phyloP scores from a whole-genome alignment of 495 filamentous ascomycete genomes.

The Neurospora cerealis region DNA sequence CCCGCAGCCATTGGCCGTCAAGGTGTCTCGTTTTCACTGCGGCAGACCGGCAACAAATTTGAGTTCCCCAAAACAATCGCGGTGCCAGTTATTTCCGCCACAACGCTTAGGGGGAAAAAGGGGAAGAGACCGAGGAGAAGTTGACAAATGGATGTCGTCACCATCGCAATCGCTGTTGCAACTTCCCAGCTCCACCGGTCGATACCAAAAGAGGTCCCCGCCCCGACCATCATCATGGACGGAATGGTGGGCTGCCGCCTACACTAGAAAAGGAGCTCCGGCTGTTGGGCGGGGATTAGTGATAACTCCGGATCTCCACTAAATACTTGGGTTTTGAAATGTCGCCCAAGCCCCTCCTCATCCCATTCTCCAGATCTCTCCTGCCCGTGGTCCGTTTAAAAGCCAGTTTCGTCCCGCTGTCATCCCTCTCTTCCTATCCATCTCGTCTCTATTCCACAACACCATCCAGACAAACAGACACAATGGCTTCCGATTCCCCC shows the following conservation, averaged over 20 bases:
- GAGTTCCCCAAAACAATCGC: slow-evolving; percentile 2
- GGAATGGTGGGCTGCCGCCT: background rate
- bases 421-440: background rate
- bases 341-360: background rate
- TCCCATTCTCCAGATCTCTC: background rate
- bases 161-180: slow-evolving; percentile 11
- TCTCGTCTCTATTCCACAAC: background rate
- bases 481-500: slow-evolving; percentile 11
- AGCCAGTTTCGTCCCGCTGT: background rate
- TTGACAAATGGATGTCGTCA: slow-evolving; percentile 16
- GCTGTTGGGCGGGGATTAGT: background rate
- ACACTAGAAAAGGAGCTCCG: background rate
- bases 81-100: background rate
- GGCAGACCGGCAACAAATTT: slow-evolving; percentile 4
- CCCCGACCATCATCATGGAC: background rate
- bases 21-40: background rate
- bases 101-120: background rate
- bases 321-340: background rate
- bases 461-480: slow-evolving; percentile 13
- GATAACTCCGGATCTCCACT: background rate
- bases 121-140: background rate
- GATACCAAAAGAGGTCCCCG: slow-evolving; percentile 6
- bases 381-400: background rate
- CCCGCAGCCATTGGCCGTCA: background rate
- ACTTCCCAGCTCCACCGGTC: slow-evolving; percentile 1